Percentiles rank a stretch among this genome's conserved stretches.
phyloP scores from a whole-genome alignment of 768 basidiomycete species.

The Amanita fuliginea region DNA sequence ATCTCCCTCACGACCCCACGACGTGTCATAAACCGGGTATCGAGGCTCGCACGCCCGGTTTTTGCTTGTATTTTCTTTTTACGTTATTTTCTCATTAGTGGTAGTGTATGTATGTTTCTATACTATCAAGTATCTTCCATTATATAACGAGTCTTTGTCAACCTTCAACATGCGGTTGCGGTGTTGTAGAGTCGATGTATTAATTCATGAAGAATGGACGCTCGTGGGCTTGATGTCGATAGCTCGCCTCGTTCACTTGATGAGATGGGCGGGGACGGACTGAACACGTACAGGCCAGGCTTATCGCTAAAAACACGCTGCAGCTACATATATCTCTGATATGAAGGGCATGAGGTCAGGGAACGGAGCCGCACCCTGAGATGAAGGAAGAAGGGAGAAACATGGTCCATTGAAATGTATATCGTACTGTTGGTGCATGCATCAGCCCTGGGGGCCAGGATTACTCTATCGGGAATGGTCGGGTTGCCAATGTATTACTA shows the following conservation, averaged over 20 bases:
- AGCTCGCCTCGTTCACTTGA: neutral
- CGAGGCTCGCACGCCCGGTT: neutral
- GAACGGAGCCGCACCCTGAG: neutral
- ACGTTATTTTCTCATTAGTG: slow-evolving; percentile 2
- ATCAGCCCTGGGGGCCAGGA: neutral
- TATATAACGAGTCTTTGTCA: too few species aligned
- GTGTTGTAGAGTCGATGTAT: neutral
- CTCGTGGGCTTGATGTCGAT: neutral
- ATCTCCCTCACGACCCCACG: slow-evolving; percentile 1
- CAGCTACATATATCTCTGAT: neutral
- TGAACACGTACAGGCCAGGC: neutral
- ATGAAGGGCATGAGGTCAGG: slow-evolving; percentile 1
- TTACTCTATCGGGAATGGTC: slow-evolving; percentile 5
- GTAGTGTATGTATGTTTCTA: neutral
- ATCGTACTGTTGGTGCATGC: neutral
- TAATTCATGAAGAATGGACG: neutral
- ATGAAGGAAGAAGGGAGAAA: too few species aligned
- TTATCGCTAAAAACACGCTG: neutral
- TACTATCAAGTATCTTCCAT: neutral
- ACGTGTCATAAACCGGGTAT: neutral
- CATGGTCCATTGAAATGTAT: too few species aligned
- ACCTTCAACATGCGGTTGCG: neutral
- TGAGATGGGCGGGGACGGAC: neutral
- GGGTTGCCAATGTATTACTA: neutral
- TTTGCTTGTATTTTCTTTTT: slow-evolving; percentile 1